phyloP scores from a whole-genome alignment of 306 rosid species.

The Medicago arabica region DNA sequence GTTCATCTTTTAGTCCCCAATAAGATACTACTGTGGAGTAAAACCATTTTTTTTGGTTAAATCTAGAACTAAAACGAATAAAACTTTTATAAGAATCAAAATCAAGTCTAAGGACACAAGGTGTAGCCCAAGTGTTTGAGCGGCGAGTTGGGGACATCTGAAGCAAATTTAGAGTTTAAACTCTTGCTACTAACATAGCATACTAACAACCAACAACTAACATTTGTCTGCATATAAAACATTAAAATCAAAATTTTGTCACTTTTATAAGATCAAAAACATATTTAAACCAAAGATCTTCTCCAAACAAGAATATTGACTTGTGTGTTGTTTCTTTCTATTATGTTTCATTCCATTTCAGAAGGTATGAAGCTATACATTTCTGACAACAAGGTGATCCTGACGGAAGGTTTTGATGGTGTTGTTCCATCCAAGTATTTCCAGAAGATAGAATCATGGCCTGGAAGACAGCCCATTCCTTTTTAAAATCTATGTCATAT shows the following conservation, averaged over 20 bases:
- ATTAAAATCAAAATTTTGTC: background rate
- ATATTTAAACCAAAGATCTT: background rate
- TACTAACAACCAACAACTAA: no score
- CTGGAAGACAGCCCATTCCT: conserved; percentile 57
- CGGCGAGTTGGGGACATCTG: no score
- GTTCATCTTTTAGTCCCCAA: background rate
- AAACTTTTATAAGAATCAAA: no score
- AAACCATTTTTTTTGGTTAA: no score
- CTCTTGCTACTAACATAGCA: no score
- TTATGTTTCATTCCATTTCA: conserved; percentile 43
- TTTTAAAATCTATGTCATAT: conserved; percentile 41
- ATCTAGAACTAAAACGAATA: no score
- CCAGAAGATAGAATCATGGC: conserved; percentile 85
- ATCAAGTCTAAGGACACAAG: no score
- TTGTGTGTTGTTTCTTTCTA: background rate
- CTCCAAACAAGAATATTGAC: conserved; percentile 23
- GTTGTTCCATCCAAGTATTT: conserved; percentile 76
- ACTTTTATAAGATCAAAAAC: background rate
- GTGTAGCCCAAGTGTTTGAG: no score
- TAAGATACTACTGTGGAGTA: no score
- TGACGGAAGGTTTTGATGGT: conserved; percentile 90
- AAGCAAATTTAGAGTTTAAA: no score
- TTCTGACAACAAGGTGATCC: conserved; percentile 88
- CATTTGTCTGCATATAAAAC: no score
- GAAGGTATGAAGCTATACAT: conserved; percentile 91